Base-by-base conservation (phyloP, 805 yeast genomes). In the Candida orba region DNA sequence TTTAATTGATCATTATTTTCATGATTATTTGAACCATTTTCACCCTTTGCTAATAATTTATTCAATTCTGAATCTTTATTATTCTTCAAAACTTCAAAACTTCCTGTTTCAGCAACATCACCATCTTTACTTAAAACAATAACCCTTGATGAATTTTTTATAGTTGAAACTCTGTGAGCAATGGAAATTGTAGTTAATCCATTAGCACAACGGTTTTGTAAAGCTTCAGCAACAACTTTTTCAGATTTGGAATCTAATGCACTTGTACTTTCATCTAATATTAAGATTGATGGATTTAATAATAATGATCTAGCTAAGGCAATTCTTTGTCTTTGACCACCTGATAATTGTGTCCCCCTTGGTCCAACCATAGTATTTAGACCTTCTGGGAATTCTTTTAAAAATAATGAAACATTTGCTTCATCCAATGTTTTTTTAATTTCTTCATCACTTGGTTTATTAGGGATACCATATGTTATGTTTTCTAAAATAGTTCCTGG, bases 281-380 rank as follows among this genome's bases (percentile, higher is more conserved):
- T 78, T 45, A 91, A 66, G n/a, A 91, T 72, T 7, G 81, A 72
- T 2, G 98, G 97, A 37, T 80, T 73, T 41, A 85, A 70, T 41
- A 91, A 71, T 41, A 91, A 71, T 0, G 96, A 87, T 47, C 98
- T 73, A 1, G 97, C 96, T 45, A 91, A 71, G 8, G 96, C 95
- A 36, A 91, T 80, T 53, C 98, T 69, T 62, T 91, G 98, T 65
- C 85, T 86, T 62, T 91, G 98, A 14, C 98, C 98, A 18, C 97
- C 98, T 48, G 95, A 84, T 43, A 91, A 69, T 57, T 88, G 96
- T 0, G 95, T 75, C 15, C 95, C 93, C 43, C 91, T 76, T 1
- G 95, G 79, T 0, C 97, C 97, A 17, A 90, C 86, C 17, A 73
- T 67, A 0, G 98, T 91, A 39, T 88, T 82, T 31, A 88, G 64